Base-by-base conservation (phyloP, 2,329 filamentous ascomycete genomes). In the Aspergillus pseudoglaucus region DNA sequence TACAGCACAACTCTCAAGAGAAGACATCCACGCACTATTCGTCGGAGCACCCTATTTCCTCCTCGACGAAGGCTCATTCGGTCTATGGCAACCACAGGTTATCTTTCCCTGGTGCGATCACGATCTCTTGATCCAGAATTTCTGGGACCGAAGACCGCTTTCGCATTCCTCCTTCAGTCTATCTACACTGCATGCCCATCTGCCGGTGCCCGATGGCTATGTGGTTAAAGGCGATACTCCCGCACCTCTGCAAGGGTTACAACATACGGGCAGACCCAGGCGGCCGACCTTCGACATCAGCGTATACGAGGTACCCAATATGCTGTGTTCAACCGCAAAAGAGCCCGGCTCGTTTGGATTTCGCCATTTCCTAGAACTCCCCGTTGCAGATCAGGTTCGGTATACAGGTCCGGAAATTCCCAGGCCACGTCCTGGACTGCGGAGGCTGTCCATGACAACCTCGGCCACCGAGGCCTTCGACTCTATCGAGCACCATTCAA, bases 231-330 rank as follows among this genome's bases (percentile, higher is more conserved):
- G 58, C 1, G 57, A 61, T 2, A 57, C 59, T 1, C 63, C 62
- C 15, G 58, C 59, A 17, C 58, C 50, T 30, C 45, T 56, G 2
- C 50, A 52, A 20, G 50, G 56, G 45, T 61, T 57, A 60, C 55
- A 50, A 46, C 53, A 53, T 17, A 54, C 53, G 6, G 59, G 56
- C 30, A 58, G 58, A 3, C 51, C 53, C 10, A 71, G 62, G 51
- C 57, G 67, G 45, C 65, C 70, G 3, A 65, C 67, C 2, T 73
- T 73, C 47, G 71, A 74, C 38, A 53, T 73, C 2, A 70, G 70
- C 2, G 63, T 73, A 10, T 73, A 71, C 44, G 74, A 77, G 53
- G 62, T 74, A 2, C 74, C 74, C 0, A 76, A 73, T 48, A 76
- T 77, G 74, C 61, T 75, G 3, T 67, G 65, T 15, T 62, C 66